Base-by-base conservation (phyloP, 2,329 filamentous ascomycete species). In the Colletotrichum cordylinicola region DNA sequence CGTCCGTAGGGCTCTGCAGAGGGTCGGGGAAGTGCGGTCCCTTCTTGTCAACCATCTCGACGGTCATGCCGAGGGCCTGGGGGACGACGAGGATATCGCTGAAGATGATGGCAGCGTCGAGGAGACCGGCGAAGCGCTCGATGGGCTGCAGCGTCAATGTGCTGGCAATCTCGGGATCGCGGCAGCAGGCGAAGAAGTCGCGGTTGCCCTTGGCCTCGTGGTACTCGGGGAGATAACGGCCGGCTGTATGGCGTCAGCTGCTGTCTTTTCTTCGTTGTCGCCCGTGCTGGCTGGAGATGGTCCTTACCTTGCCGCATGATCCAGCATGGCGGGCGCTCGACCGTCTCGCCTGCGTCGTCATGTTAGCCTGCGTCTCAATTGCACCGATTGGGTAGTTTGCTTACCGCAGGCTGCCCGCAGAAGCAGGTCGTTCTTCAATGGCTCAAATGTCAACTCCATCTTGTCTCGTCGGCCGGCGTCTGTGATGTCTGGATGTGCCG, bases 161-260 rank as follows among this genome's bases (percentile, higher is more conserved):
- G 37, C 96, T 98, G 67, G 97, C 95, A 78, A 98, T 93, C 85
- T 98, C 96, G 72, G 97, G 95, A 81, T 93, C 92, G 71, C 97
- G 96, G 85, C 97, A 99, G 91, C 96, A 98, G 87, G 96, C 95
- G 88, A 99, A 99, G 88, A 99, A 99, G 87, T 99, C 97, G 78
- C 94, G 92, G 70, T 87, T 90, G 80, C 94, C 96, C 87, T 99
- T 99, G 76, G 94, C 96, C 87, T 98, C 91, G 84, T 99, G 97
- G 85, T 99, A 99, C 86, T 99, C 97, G 78, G 96, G 97, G 27
- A 99, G 94, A 85, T 99, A 99, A 81, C 97, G 94, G 76, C 97
- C 97, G 82, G 97, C 97, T 98, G 79, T 76, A 72, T 48, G 21
- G 58, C 61, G 70, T 60, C 37, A 27, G 29, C 43, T 61, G 71